Base-by-base conservation (phyloP, 495 filamentous ascomycete genomes). In the Pseudomonodictys pantanalensis region DNA sequence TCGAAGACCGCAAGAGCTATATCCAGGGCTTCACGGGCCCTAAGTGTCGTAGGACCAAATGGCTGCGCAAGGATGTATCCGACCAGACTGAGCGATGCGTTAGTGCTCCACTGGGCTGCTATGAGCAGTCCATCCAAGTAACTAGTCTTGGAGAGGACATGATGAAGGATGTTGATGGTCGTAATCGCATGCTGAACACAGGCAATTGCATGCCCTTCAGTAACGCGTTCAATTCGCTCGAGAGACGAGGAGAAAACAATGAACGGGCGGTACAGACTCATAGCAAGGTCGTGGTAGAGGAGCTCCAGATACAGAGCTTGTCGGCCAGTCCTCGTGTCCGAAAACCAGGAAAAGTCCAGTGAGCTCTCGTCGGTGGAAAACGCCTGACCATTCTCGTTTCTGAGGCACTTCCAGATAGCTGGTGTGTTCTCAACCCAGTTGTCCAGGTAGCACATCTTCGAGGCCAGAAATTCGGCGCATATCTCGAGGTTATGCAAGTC, bases 101-200 rank as follows among this genome's bases (percentile, higher is more conserved):
- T 80, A 79, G 79, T 82, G 59, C 80, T 76, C 64, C 71, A 80
- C 23, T 79, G 76, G 41, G 78, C 83, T 1, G 69, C 73, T 56
- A 80, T 76, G 52, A 78, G 71, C 76, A 78, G 81, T 3, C 79
- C 78, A 9, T 64, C 62, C 0, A 83, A 69, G 42, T 81, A 61
- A 12, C 69, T 61, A 4, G 78, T 80, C 20, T 70, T 65, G 0
- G 68, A 63, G 7, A 83, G 61, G 1, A 78, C 63, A 56, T 84
- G 80, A 51, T 78, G 73, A 26, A 76, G 73, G 5, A 83, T 79
- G 12, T 70, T 66, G 1, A 78, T 83, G n/a, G 77, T 58, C 5
- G 75, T 70, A 22, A 81, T 76, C 5, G 79, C 79, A 58, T 83
- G 80, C 17, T 62, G 64, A 44, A 69, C 74, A 53, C 78, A 79